These are phyloP conservation scores for Plasmodium cynomolgi DNA, from an alignment of 169 alveolate genomes.

Conservation along the genomic window DNA sequence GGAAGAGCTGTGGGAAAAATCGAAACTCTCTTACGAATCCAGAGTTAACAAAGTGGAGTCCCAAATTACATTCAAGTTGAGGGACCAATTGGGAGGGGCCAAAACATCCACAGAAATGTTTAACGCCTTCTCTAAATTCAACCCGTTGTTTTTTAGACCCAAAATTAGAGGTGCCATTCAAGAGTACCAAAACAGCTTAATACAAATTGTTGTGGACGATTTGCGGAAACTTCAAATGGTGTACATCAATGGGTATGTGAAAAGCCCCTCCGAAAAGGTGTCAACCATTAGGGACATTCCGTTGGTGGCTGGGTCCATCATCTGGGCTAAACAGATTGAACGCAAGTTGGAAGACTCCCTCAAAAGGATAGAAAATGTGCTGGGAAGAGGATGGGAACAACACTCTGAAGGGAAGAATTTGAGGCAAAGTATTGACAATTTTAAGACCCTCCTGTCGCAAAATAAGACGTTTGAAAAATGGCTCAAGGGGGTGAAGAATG, in stretches of 20 bases:
- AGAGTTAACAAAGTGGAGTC: constrained; percentile 95
- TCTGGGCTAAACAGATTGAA: constrained; percentile 95
- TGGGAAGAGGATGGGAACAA: constrained; percentile 96
- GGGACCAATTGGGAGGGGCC: constrained; percentile 96
- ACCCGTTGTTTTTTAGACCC: constrained; percentile 95
- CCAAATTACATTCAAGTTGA: constrained; percentile 93
- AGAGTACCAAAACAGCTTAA: constrained; percentile 95
- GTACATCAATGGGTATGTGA: constrained; percentile 91
- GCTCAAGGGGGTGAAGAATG: constrained; percentile 64
- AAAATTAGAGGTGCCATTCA: constrained; percentile 97
- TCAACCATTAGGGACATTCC: constrained; percentile 95
- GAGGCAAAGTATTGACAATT: constrained; percentile 93
- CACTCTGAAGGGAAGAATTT: constrained; percentile 94
- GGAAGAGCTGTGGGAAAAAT: constrained; percentile 87
- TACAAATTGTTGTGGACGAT: constrained; percentile 93
- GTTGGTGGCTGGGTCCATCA: constrained; percentile 93
- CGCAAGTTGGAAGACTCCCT: constrained; percentile 88
- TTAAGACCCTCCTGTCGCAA: constrained; percentile 89
- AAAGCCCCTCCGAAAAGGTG: constrained; percentile 91
- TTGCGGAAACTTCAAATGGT: constrained; percentile 91
- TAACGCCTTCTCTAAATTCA: constrained; percentile 94
- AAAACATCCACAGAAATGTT: constrained; percentile 96
- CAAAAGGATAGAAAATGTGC: constrained; percentile 89
- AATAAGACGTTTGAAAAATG: constrained; percentile 79
- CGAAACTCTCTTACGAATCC: constrained; percentile 91